Evolutionary conservation across 2,329 filamentous ascomycete species (phyloP).

Genomic region (Penicillium sp.): DNA sequence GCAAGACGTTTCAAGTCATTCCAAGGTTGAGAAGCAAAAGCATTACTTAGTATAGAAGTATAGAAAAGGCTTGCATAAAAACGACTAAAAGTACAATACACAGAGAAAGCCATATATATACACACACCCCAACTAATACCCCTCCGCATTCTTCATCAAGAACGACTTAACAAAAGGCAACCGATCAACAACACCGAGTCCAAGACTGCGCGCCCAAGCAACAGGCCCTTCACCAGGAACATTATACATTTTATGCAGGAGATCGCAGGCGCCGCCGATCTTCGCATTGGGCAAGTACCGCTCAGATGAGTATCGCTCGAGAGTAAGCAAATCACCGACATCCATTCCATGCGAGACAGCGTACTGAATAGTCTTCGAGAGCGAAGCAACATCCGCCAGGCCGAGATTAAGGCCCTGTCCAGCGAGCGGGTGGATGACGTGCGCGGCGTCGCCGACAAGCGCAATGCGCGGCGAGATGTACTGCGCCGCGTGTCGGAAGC

Average conservation of each 20-base stretch:
- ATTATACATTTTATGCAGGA: conserved; percentile 90
- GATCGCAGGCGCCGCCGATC: conserved; percentile 77
- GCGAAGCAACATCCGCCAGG: conserved; percentile 78
- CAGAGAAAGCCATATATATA: conserved; percentile 6
- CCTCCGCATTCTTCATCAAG: conserved; percentile 69
- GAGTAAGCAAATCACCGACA: conserved; percentile 70
- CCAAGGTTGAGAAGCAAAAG: background rate
- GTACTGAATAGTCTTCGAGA: conserved; percentile 70
- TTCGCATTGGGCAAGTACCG: conserved; percentile 78
- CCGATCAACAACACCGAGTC: conserved; percentile 71
- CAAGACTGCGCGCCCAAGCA: conserved; percentile 73
- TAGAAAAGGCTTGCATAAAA: conserved; percentile 1
- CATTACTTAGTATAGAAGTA: background rate
- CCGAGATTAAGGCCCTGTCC: conserved; percentile 95
- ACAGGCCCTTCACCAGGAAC: conserved; percentile 69
- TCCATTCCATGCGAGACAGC: conserved; percentile 83
- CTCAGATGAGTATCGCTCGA: conserved; percentile 78
- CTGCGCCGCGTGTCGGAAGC: conserved; percentile 87
- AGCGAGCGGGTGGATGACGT: conserved; percentile 90
- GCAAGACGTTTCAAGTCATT: background rate
- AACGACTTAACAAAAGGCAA: conserved; percentile 75
- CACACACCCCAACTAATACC: conserved; percentile 18
- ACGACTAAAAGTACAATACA: conserved; percentile 20
- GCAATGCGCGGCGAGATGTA: conserved; percentile 90
- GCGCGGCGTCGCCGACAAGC: conserved; percentile 88